These are phyloP conservation scores for Ascochyta clinopodiicola DNA, from an alignment of 2,329 filamentous ascomycete species.

Conservation along the genomic window DNA sequence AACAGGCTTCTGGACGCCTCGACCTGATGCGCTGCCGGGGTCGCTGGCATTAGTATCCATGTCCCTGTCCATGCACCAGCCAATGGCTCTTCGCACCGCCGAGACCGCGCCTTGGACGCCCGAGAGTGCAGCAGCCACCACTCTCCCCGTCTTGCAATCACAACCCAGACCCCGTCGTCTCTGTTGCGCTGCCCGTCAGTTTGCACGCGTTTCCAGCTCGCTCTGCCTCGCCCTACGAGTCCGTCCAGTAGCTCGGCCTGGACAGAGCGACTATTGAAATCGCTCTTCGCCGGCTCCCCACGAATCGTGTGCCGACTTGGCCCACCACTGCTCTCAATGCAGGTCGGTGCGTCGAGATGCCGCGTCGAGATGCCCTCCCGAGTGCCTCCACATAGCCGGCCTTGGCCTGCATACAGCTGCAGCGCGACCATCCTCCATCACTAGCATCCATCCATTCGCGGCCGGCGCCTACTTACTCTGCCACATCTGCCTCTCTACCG, in stretches of 20 bases:
- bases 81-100: not conserved
- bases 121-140: conserved; percentile 1
- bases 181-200: conserved; percentile 2
- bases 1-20: too few species aligned
- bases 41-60: not conserved
- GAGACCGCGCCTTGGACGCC: not conserved
- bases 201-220: not conserved
- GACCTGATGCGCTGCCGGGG: conserved; percentile 2
- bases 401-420: conserved; percentile 7
- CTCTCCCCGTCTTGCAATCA: conserved; percentile 12
- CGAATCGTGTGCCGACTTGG: conserved; percentile 10
- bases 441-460: not conserved
- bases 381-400: conserved; percentile 7
- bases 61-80: not conserved
- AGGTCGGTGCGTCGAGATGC: conserved; percentile 5
- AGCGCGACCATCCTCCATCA: not conserved
- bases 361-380: conserved; percentile 10
- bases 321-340: conserved; percentile 11
- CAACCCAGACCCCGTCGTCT: not conserved
- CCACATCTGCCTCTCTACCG: not conserved
- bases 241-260: not conserved
- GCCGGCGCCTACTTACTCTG: not conserved
- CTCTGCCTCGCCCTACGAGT: not conserved
- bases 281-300: conserved; percentile 5
- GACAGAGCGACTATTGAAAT: conserved; percentile 5